Base-by-base conservation (phyloP, 176 grass and related monocot species). In the Eremochloa ophiuroides region DNA sequence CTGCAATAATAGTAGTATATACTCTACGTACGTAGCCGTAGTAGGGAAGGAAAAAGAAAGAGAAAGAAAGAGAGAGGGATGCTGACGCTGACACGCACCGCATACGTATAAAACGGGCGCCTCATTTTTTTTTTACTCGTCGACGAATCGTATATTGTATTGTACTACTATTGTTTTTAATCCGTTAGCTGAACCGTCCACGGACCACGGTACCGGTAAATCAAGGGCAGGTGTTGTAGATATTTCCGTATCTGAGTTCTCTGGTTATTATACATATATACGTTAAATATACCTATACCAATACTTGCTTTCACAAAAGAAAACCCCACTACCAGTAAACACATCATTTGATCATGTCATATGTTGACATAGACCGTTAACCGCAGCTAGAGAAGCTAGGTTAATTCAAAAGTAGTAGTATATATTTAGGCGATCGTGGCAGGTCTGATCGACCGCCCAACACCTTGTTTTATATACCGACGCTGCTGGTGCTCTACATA, bases 131-230 rank as follows among this genome's bases (percentile, higher is more conserved):
- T 20, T 26, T 12, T 4, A 47, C 28, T 7, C 35, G 12, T 22
- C 25, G 26, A 62, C 26, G 59, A 29, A 62, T n/a, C 26, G 59
- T 62, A 29, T 62, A 14, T 2, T 6, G n/a, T n/a, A n/a, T n/a
- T n/a, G n/a, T n/a, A n/a, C n/a, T n/a, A n/a, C n/a, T n/a, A n/a
- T n/a, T 35, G 7, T 53, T 53, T 77, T 78, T 65, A 71, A 84
- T 59, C 59, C 10, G 66, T 35, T 81, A 33, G 85, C 66, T 82
- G 58, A 71, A 82, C 85, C 46, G 89, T 47, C 77, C 73, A 87
- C 77, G 72, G 89, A 39, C 77, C 73, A 87, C 77, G 72, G 58
- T 63, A 66, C 47, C 17, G 67, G 85, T 76, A 71, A 79, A 83
- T 76, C 29, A 29, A 20, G 64, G 20, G 68, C 30, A 83, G 60